These are phyloP conservation scores for Erythrophleum fordii DNA, from an alignment of 306 rosid species.

Conservation along the genomic window DNA sequence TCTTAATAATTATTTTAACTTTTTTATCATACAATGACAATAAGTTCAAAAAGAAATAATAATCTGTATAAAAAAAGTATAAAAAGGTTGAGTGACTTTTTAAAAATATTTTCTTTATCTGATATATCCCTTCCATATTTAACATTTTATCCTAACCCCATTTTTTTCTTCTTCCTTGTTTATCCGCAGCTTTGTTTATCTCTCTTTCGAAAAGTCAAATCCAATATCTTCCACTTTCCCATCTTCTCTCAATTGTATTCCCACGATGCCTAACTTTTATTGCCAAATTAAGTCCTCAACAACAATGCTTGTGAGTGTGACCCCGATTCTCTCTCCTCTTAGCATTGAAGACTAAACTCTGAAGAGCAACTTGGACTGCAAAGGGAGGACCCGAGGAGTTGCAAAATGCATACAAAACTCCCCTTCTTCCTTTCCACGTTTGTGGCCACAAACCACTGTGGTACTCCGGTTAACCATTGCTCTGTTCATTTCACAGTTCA, in stretches of 20 bases:
- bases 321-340: not conserved
- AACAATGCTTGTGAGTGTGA: not conserved
- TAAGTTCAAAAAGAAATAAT: not conserved
- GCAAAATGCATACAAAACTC: not conserved
- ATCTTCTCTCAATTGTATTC: not conserved
- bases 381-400: not conserved
- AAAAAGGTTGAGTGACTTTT: not conserved
- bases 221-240: not conserved
- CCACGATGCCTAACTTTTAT: not conserved
- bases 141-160: not conserved
- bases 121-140: not conserved
- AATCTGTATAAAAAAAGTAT: not conserved
- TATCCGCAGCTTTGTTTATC: not conserved
- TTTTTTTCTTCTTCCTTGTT: not conserved
- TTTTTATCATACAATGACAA: not conserved
- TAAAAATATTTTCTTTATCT: not conserved
- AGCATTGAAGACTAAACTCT: not conserved
- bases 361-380: not conserved
- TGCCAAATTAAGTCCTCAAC: not conserved
- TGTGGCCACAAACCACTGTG: not conserved
- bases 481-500: not conserved
- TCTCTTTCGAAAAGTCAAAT: not conserved
- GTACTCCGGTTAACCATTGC: not conserved
- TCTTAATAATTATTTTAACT: not conserved
- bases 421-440: not conserved